These are phyloP conservation scores for Waitea zeae DNA, from an alignment of 1,284 basidiomycete genomes.

Conservation along the genomic window DNA sequence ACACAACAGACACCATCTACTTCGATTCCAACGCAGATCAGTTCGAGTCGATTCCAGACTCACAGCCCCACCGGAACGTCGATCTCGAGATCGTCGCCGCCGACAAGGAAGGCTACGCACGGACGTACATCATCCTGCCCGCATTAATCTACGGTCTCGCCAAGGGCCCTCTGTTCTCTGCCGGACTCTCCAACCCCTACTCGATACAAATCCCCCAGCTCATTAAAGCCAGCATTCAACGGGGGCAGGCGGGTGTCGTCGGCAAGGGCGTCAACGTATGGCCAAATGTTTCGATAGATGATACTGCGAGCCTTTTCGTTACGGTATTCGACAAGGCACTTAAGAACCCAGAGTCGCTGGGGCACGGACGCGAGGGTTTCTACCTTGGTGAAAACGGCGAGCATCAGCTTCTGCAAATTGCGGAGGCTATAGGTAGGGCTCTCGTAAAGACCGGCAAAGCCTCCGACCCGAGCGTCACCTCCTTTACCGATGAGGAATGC, in stretches of 20 bases:
- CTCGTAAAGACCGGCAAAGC: conserved; percentile 21
- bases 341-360: conserved; percentile 4
- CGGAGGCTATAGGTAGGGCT: conserved; percentile 19
- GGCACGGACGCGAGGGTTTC: conserved; percentile 10
- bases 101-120: conserved; percentile 13
- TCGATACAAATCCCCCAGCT: conserved; percentile 27
- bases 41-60: conserved; percentile 19
- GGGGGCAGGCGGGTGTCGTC: conserved; percentile 11
- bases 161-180: conserved; percentile 22
- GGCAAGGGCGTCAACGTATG: conserved; percentile 22
- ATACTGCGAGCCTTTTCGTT: conserved; percentile 14
- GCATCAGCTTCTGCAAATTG: conserved; percentile 19
- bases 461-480: conserved; percentile 6
- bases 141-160: conserved; percentile 30
- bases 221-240: conserved; percentile 16
- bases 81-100: conserved; percentile 22
- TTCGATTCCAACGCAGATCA: conserved; percentile 21
- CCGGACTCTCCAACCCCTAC: conserved; percentile 23
- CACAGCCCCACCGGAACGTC: conserved; percentile 22
- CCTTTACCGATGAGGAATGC: conserved; percentile 8
- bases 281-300: conserved; percentile 25
- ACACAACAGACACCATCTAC: conserved; percentile 21
- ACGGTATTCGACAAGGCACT: conserved; percentile 8
- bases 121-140: conserved; percentile 27
- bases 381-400: conserved; percentile 10